Evolutionary conservation across 2,329 filamentous ascomycete species (phyloP), one percentile per base, ranked within the genome.

Genomic region (Ploettnerulaceae sp.): DNA sequence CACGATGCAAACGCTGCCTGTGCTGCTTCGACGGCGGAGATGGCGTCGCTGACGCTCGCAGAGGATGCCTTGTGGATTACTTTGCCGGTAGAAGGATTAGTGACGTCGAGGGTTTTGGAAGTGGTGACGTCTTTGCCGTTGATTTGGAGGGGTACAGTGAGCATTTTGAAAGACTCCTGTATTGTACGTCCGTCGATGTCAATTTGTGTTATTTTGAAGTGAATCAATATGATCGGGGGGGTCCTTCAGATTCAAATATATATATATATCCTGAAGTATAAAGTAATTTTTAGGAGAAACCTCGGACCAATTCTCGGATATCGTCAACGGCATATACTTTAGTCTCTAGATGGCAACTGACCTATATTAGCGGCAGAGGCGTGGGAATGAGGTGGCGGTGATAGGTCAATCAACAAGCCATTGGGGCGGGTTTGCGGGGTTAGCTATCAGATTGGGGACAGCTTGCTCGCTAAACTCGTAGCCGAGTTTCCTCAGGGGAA

Each of bases 1-100:
- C 81, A 84, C 42, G 70, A 60, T 7, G 71, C 71, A 63, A 81
- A 79, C 0, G 81, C 79, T 17, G 68, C 66, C 37, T 76, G 64
- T 0, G 80, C 79, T 3, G 74, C 67, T n/a, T 69, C 66, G n/a
- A 75, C 66, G 5, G 79, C 79, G 39, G 67, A 63, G 4, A 69
- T 61, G 31, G 73, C 77, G 56, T 81, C 71, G 7, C 70, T 64
- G 37, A 71, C 60, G 11, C 37, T 25, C 12, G 38, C 38, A 7
- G 18, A 32, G 5, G 43, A 43, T 12, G 43, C 42, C 4, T 50
- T 2, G 25, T 46, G 41, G 34, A 40, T 59, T 5, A 69, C 57
- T 47, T 74, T 66, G 47, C 71, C 67, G 5, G 71, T 71, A 7
- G 65, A 61, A 3, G 79, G 78, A 44, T 68, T 74, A 45, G 66